Conservation (phyloP, 129 eudicot genomes). For the Centella asiatica region DNA sequence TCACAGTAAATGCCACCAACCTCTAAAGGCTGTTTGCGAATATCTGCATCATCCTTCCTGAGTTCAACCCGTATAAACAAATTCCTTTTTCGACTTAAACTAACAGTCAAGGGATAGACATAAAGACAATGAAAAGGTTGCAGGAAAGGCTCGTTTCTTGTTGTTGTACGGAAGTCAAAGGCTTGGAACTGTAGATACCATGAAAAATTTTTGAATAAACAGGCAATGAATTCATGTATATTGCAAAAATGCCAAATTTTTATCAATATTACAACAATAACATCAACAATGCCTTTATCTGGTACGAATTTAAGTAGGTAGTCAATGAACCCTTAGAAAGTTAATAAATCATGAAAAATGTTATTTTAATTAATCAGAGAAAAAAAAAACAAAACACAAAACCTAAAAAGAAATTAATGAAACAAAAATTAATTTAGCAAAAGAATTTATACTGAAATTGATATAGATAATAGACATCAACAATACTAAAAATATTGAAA, state of each 20-base stretch:
- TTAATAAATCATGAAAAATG: too few species aligned
- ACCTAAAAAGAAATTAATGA: too few species aligned
- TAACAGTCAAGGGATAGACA: conserved; percentile 93
- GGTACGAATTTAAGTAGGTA: too few species aligned
- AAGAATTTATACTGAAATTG: background rate
- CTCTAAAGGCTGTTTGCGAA: conserved; percentile 76
- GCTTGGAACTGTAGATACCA: conserved; percentile 68
- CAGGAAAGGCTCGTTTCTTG: conserved; percentile 95
- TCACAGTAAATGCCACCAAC: conserved; percentile 26
- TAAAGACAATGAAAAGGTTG: conserved; percentile 96
- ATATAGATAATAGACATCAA: background rate
- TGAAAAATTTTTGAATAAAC: conserved; percentile 1
- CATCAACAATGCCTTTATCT: too few species aligned
- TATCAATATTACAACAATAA: too few species aligned
- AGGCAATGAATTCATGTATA: too few species aligned
- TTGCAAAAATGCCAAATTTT: too few species aligned
- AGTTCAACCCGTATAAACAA: conserved; percentile 92
- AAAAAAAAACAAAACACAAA: too few species aligned
- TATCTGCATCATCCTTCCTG: conserved; percentile 81
- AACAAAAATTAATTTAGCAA: background rate
- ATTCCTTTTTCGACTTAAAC: conserved; percentile 86
- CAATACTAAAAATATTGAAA: too few species aligned
- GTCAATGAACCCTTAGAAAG: too few species aligned
- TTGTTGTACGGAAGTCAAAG: conserved; percentile 87
- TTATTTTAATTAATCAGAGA: too few species aligned